Evolutionary conservation across 257 asterid genomes (phyloP), one percentile per base, ranked within the genome.

Genomic region (Cinchona pubescens): DNA sequence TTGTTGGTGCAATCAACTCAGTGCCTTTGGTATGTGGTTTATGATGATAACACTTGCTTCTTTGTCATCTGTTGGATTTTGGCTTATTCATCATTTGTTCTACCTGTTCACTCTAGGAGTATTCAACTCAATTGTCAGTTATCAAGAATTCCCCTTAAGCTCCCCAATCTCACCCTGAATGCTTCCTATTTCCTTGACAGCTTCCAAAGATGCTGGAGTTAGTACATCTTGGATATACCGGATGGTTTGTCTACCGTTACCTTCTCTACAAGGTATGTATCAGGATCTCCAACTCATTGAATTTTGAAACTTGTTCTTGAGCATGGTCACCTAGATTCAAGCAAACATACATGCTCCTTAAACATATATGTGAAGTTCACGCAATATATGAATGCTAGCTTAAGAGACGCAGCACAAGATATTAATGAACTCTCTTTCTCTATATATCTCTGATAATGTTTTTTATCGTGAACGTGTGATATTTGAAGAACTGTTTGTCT

Each of bases 171-270:
- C n/a, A n/a, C 32, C 59, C 48, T 55, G 45, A 69, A 19, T 30
- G 71, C 38, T 49, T 9, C 70, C 34, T 21, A 32, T 72, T 38
- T 72, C 45, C 56, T 49, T 60, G 70, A 68, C 94, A 95, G 99
- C 96, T 95, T 48, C 98, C 99, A 18, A 95, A 95, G 90, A 82
- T 95, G 79, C 76, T 95, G 97, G 99, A 95, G 89, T 78, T 92
- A 84, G 94, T 95, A 45, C 97, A 98, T 48, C 98, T 95, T 30
- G 98, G 99, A 79, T 95, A 95, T 89, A 84, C 97, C 0, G 99
- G 97, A 67, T 95, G 99, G 99, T 95, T 95, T 75, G 99, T 92
- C 67, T 95, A 95, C 84, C 98, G 98, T 35, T 95, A 95, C 86
- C 96, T 95, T 75, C 98, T 95, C 76, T 95, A 92, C 96, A 92